Evolutionary conservation across 108 stramenopile species (phyloP), one percentile per base, ranked within the genome.

Genomic region (Cyclotella cryptica): DNA sequence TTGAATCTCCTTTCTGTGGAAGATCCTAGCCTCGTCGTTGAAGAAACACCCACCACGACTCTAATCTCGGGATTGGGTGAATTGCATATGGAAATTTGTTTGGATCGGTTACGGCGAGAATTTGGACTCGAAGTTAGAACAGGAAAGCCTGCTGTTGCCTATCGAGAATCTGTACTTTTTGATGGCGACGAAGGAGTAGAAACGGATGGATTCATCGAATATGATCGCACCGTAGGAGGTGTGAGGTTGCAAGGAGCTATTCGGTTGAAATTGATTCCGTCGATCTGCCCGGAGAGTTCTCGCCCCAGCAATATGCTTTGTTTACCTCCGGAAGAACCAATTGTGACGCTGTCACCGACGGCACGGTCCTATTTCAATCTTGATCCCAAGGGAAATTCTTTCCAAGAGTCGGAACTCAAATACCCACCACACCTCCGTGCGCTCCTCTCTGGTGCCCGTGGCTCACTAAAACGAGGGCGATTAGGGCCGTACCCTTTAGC

Each of bases 51-150:
- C 14, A 91, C 90, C 5, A 78, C 79, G 21, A 96, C 92, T 1
- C 61, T 94, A 11, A 72, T 96, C 18, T 91, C 91, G 19, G 95
- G 95, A 39, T 71, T 96, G 49, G 95, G 95, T 22, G 95, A 96
- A 72, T 79, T 96, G 39, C 95, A 96, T 60, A 88, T 96, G 71
- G 95, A 96, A 64, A 89, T 96, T 28, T 85, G 89, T 9, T 67
- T 93, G 40, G 95, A 96, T 86, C 74, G 95, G 26, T 60, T 96
- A 18, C 80, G 54, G 42, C 72, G 96, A 43, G 96, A 96, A 65
- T 87, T 86, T 81, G 90, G 89, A 8, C 57, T 93, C 13, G 67
- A 83, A 24, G 96, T 96, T 0, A 79, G 84, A 66, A 88, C 79
- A 10, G 93, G 96, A 41, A 82, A 81, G 54, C 96, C 96, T 5